Conservation (phyloP, 345 rosid species). For the Sisymbrium irio region DNA sequence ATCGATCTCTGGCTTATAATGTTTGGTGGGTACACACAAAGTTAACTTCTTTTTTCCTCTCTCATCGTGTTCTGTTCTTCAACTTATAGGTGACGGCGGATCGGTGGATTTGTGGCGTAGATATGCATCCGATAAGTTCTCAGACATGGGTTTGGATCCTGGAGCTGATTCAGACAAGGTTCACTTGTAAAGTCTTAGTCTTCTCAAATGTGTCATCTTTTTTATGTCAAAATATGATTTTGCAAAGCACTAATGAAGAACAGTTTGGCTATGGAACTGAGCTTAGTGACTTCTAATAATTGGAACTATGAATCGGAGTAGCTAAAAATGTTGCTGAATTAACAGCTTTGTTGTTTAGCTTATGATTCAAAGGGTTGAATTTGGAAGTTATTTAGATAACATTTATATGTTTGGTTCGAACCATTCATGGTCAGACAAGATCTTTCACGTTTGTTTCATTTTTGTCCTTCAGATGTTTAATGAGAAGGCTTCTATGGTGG, state of each 20-base stretch:
- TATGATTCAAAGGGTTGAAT: not conserved
- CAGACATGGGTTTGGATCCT: slow-evolving; percentile 38
- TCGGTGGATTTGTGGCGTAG: slow-evolving; percentile 42
- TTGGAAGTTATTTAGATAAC: not conserved
- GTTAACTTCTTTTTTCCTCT: not conserved
- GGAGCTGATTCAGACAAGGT: slow-evolving; percentile 44
- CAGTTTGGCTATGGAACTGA: too few relatives aligned
- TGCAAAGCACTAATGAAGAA: not conserved
- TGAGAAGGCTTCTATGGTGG: slow-evolving; percentile 43
- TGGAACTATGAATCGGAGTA: too few relatives aligned
- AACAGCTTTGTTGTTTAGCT: too few relatives aligned
- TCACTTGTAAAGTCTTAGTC: not conserved
- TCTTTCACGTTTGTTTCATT: not conserved
- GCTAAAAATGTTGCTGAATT: too few relatives aligned
- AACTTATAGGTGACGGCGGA: slow-evolving; percentile 27
- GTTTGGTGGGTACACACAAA: not conserved
- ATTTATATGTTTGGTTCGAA: not conserved
- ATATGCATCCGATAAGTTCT: slow-evolving; percentile 41
- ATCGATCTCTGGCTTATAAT: not conserved
- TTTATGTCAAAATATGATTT: not conserved
- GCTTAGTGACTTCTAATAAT: too few relatives aligned
- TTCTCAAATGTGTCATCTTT: not conserved
- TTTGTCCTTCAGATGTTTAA: slow-evolving; percentile 31
- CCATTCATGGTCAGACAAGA: not conserved
- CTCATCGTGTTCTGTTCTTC: not conserved